A percentile compares a stretch with the other conserved stretches of the same genome.
Conservation (phyloP, 768 basidiomycete species). For the Boletus edulis region DNA sequence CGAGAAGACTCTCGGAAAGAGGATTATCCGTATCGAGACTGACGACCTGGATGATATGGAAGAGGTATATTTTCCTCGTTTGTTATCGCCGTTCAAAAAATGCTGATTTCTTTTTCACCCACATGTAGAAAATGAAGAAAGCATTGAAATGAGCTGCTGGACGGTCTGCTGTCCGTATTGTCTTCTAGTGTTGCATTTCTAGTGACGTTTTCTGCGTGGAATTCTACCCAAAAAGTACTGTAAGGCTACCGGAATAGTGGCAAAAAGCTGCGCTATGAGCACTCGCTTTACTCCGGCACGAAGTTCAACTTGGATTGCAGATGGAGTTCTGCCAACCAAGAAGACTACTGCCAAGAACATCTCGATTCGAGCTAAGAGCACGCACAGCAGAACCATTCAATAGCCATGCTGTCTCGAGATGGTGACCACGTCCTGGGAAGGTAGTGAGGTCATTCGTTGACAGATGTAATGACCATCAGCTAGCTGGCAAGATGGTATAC, state of each 20-base stretch:
- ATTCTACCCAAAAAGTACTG: neutral
- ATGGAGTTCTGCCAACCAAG: no score
- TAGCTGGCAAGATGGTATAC: neutral
- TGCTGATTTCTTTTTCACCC: neutral
- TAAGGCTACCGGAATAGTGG: neutral
- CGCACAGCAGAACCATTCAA: no score
- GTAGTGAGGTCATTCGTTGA: neutral
- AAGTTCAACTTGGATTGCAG: no score
- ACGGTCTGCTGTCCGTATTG: slow-evolving; percentile 26
- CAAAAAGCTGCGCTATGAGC: neutral
- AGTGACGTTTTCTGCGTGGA: neutral
- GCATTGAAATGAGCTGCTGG: slow-evolving; percentile 59
- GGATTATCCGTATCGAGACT: slow-evolving; percentile 85
- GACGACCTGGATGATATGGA: slow-evolving; percentile 93
- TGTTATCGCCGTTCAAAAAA: neutral
- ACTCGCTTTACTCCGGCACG: no score
- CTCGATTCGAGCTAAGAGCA: no score
- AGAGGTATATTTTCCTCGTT: slow-evolving; percentile 50
- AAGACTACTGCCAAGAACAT: no score
- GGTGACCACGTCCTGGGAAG: no score
- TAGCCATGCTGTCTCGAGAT: no score
- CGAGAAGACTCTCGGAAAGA: slow-evolving; percentile 70
- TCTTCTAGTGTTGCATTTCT: neutral
- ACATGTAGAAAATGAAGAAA: slow-evolving; percentile 76
- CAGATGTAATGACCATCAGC: neutral